These are phyloP conservation scores for Sporisorium sorghi DNA, from an alignment of 1,284 basidiomycete species.

Conservation along the genomic window DNA sequence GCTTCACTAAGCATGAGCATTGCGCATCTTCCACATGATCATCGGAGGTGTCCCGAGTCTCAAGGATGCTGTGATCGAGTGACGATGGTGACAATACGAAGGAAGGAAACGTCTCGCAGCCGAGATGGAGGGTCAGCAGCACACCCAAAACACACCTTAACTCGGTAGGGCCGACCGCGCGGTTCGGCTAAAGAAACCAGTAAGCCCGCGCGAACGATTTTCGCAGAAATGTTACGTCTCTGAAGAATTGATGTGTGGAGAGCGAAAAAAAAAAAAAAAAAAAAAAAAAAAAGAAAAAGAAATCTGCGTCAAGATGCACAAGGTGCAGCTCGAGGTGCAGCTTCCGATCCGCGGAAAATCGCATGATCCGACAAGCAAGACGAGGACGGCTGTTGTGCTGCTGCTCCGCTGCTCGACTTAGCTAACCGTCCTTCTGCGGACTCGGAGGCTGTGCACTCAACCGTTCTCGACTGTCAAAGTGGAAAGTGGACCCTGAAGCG, in stretches of 20 bases:
- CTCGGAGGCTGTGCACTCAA: constrained; percentile 14
- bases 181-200: constrained; percentile 5
- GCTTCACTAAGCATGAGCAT: constrained; percentile 8
- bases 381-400: neutral
- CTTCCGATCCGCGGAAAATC: constrained; percentile 40
- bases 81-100: no score
- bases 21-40: neutral
- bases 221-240: neutral
- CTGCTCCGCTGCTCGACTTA: constrained; percentile 9
- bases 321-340: constrained; percentile 26
- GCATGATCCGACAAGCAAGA: no score
- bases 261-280: no score
- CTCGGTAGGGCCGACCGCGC: constrained; percentile 11
- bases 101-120: no score
- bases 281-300: no score
- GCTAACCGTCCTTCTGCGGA: neutral
- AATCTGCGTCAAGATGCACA: no score
- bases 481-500: constrained; percentile 15
- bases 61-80: no score
- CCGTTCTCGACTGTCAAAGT: neutral
- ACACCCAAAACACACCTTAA: no score
- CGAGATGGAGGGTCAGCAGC: neutral
- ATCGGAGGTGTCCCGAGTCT: constrained; percentile 14
- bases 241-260: neutral
- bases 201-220: no score